phyloP scores from a whole-genome alignment of 2,329 filamentous ascomycete species.

The Pseudogymnoascus sp. region DNA sequence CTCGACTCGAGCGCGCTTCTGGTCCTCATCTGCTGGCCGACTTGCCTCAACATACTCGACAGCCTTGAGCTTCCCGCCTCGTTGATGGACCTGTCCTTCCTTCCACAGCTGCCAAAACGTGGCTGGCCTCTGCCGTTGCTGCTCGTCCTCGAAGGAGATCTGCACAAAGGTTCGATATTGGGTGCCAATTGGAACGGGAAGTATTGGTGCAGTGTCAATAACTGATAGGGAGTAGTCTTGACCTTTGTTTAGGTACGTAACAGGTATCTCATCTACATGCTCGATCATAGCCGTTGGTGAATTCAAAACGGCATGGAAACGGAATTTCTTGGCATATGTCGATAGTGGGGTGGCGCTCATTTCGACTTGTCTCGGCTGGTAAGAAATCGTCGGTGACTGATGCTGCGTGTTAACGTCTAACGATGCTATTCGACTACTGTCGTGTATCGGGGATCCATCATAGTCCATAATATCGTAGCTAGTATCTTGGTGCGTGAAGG shows the following conservation, averaged over 20 bases:
- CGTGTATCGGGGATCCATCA: conserved; percentile 58
- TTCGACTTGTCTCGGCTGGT: conserved; percentile 44
- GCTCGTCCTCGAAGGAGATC: conserved; percentile 94
- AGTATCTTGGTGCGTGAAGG: conserved; percentile 74
- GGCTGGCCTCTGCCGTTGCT: conserved; percentile 76
- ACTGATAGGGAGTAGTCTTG: conserved; percentile 90
- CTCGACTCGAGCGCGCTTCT: conserved; percentile 61
- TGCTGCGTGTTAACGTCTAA: conserved; percentile 55
- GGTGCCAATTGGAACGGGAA: conserved; percentile 51
- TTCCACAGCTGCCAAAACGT: conserved; percentile 70
- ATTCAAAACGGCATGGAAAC: conserved; percentile 83
- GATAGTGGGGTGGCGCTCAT: conserved; percentile 44
- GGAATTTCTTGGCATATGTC: conserved; percentile 63
- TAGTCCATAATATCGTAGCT: conserved; percentile 74
- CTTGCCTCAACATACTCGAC: conserved; percentile 83
- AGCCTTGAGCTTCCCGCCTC: conserved; percentile 85
- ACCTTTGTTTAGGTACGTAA: conserved; percentile 99
- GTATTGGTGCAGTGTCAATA: conserved; percentile 62
- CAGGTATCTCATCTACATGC: conserved; percentile 79
- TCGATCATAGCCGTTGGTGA: conserved; percentile 96
- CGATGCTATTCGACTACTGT: conserved; percentile 47
- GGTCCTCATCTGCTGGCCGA: conserved; percentile 53
- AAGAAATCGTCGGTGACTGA: conserved; percentile 42
- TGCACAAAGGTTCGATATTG: conserved; percentile 86
- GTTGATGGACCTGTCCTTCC: conserved; percentile 88